Evolutionary conservation across 1,139 yeast genomes (phyloP), one percentile per base, ranked within the genome.

Genomic region (Casaregolazyma suthepensis): DNA sequence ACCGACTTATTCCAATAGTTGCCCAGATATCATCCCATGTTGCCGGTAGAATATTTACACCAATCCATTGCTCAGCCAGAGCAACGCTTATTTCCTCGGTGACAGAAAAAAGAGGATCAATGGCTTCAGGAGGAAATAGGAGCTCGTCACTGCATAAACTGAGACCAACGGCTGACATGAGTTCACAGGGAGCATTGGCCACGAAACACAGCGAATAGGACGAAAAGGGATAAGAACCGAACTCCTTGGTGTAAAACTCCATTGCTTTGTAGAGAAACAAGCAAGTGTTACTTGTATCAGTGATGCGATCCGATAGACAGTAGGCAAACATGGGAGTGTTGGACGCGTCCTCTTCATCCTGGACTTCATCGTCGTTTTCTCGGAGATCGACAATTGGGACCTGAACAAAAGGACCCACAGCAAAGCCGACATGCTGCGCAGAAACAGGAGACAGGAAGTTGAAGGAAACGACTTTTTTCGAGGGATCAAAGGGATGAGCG

Each of bases 381-480:
- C 65, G 62, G 56, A 77, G 60, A 48, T 75, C 79, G 18, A 81
- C 72, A 45, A 82, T 68, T 17, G 80, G 79, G 43, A 78, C 76
- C 57, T 75, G 76, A 42, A 83, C 83, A 68, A 93, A 94, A 4
- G 96, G 85, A 0, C 99, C 99, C 1, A 89, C 79, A 0, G 96
- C 91, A 85, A 96, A 93, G 0, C 98, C 98, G n/a, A 94, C 77
- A 68, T 91, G 97, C 61, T 91, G 97, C 0, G 99, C 90, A 50
- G 96, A 84, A 0, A 90, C 87, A 0, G 99, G 96, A 54, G 85
- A 87, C 64, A 83, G 85, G 22, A 93, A 77, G 42, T 88, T 87
- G 76, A 91, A 91, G 5, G 86, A 77, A 1, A 86, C 87, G 0
- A 84, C 78, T 61, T 89, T 93, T 64, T 88, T 88, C 1, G 85